phyloP scores from a whole-genome alignment of 192 early-diverging fungal species.

The Chytriomyces sp. region DNA sequence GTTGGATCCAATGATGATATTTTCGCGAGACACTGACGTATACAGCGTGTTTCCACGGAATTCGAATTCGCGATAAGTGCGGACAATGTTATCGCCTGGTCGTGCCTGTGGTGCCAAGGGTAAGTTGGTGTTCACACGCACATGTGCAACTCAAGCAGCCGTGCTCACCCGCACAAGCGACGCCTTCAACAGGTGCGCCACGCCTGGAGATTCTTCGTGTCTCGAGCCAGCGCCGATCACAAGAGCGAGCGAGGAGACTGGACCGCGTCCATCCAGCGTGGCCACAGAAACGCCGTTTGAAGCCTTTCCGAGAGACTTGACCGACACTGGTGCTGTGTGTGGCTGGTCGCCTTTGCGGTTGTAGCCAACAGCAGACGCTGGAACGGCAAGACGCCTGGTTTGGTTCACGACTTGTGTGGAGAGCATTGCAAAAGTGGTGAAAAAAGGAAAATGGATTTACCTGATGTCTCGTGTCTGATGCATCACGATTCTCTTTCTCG shows the following conservation, averaged over 20 bases:
- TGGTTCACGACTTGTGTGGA: no score
- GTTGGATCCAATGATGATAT: slow-evolving; percentile 82
- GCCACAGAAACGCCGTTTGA: slow-evolving; percentile 60
- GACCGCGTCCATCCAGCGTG: slow-evolving; percentile 70
- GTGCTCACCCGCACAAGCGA: slow-evolving; percentile 80
- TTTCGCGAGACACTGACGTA: slow-evolving; percentile 81
- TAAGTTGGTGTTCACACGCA: background rate
- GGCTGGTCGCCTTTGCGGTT: slow-evolving; percentile 53
- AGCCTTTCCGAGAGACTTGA: slow-evolving; percentile 41
- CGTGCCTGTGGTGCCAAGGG: slow-evolving; percentile 64
- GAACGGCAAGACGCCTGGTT: slow-evolving; percentile 27
- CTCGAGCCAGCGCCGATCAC: slow-evolving; percentile 89
- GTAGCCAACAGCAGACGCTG: slow-evolving; percentile 44
- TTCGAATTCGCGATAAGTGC: slow-evolving; percentile 88
- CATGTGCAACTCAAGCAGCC: background rate
- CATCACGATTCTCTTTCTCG: no score
- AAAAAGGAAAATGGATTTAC: no score
- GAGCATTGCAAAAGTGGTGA: no score
- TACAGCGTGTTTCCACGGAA: slow-evolving; percentile 84
- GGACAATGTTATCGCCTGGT: slow-evolving; percentile 80
- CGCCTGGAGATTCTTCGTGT: slow-evolving; percentile 82
- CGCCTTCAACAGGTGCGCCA: slow-evolving; percentile 89
- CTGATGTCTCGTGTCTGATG: no score
- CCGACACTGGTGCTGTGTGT: slow-evolving; percentile 40
- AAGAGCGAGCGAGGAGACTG: slow-evolving; percentile 78